A percentile compares a stretch with the other conserved stretches of the same genome.
phyloP scores from a whole-genome alignment of 192 early-diverging fungal species.

The Coemansia sp. region DNA sequence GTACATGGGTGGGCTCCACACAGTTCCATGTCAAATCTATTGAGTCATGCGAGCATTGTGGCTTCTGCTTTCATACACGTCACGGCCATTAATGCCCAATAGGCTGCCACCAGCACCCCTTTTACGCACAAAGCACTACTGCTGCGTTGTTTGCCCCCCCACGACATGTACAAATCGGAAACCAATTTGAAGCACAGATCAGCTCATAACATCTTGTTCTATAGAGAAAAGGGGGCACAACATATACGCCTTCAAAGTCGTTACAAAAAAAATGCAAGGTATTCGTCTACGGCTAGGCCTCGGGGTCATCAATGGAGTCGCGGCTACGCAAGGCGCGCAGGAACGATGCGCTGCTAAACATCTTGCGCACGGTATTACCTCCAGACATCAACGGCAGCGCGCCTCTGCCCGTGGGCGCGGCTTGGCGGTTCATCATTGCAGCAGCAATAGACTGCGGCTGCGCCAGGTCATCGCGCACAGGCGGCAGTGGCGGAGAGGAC shows the following conservation, averaged over 20 bases:
- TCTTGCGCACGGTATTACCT: constrained; percentile 45
- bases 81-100: constrained; percentile 34
- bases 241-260: constrained; percentile 6
- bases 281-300: neutral
- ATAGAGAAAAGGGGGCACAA: neutral
- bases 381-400: constrained; percentile 16
- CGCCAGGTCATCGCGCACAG: neutral
- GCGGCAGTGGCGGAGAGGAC: constrained; percentile 13
- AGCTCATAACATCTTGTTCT: neutral
- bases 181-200: neutral
- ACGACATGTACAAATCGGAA: neutral
- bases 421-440: constrained; percentile 22
- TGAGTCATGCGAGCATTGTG: constrained; percentile 1
- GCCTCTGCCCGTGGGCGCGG: constrained; percentile 11
- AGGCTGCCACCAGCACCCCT: neutral
- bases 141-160: neutral
- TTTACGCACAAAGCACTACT: neutral
- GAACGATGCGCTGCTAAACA: constrained; percentile 46
- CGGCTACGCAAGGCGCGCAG: constrained; percentile 48
- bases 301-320: constrained; percentile 42
- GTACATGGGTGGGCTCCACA: neutral
- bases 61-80: neutral
- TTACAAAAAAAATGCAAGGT: neutral
- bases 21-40: neutral
- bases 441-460: constrained; percentile 30